Percentiles rank a stretch among this genome's conserved stretches.
Conservation (phyloP, 192 early-diverging fungal genomes). For the Umbelopsis isabellina region DNA sequence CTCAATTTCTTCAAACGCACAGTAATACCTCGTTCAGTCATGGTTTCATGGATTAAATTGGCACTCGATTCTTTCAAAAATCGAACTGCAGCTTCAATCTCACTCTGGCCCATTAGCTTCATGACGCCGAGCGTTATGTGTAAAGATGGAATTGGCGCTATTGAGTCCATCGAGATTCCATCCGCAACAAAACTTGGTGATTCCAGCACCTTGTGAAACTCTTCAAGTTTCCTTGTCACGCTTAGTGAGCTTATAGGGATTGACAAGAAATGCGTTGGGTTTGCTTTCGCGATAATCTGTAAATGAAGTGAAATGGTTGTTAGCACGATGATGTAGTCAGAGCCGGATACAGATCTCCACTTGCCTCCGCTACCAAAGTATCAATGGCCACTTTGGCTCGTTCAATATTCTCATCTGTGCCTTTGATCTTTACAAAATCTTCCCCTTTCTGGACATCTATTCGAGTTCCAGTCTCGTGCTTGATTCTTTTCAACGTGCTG, state of each 20-base stretch:
- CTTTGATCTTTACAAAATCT: conserved; percentile 34
- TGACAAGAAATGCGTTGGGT: conserved; percentile 33
- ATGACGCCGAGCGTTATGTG: conserved; percentile 38
- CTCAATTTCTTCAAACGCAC: conserved; percentile 26
- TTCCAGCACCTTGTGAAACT: conserved; percentile 25
- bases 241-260: conserved; percentile 14
- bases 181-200: conserved; percentile 10
- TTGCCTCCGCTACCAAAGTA: conserved; percentile 7
- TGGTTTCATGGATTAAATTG: neutral
- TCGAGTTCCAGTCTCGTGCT: conserved; percentile 32
- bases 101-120: conserved; percentile 29
- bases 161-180: conserved; percentile 19
- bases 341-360: neutral
- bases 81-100: conserved; percentile 24
- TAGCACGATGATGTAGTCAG: neutral
- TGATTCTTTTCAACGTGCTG: conserved; percentile 33
- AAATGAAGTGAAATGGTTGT: neutral
- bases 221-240: conserved; percentile 24
- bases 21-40: conserved; percentile 1
- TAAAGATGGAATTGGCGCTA: conserved; percentile 25
- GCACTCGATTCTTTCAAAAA: conserved; percentile 27
- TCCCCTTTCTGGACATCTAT: conserved; percentile 31
- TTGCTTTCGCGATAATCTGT: conserved; percentile 20
- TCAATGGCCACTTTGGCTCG: conserved; percentile 29
- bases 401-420: conserved; percentile 34